Evolutionary conservation across 768 basidiomycete genomes (phyloP).

Genomic region (Dioszegia aurantiaca): DNA sequence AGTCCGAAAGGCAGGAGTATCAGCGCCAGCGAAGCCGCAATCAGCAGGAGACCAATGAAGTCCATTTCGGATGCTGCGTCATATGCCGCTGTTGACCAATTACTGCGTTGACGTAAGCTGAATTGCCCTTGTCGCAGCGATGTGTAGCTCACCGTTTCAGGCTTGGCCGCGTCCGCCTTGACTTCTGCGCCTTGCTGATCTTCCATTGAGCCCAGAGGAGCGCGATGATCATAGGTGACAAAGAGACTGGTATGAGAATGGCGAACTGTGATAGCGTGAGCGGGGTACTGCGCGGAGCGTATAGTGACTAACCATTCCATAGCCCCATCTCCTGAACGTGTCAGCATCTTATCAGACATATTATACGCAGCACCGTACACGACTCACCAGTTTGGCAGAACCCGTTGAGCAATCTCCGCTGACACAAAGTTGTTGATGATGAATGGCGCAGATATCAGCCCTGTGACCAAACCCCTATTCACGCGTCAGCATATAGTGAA

Average conservation of each 20-base stretch:
- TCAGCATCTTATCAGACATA: constrained; percentile 15
- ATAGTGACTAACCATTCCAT: constrained; percentile 44
- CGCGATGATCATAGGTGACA: constrained; percentile 49
- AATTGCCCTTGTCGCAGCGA: not conserved
- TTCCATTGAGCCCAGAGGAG: constrained; percentile 52
- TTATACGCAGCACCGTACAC: not conserved
- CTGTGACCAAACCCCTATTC: constrained; percentile 35
- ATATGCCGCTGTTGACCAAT: constrained; percentile 15
- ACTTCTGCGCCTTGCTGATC: constrained; percentile 30
- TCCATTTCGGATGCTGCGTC: constrained; percentile 44
- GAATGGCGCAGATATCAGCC: constrained; percentile 50
- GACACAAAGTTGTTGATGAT: constrained; percentile 54
- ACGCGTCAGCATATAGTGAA: not conserved
- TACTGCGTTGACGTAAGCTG: constrained; percentile 12
- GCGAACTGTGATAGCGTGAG: constrained; percentile 31
- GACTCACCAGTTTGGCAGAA: constrained; percentile 44
- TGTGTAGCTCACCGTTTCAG: not conserved
- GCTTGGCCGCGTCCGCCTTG: not conserved
- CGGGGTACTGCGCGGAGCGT: not conserved
- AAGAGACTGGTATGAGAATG: constrained; percentile 49
- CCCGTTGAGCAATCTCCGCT: constrained; percentile 51
- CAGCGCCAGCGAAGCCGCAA: constrained; percentile 48
- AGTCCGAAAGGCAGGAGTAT: constrained; percentile 51
- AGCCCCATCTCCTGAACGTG: constrained; percentile 53
- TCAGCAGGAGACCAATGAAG: constrained; percentile 46